A percentile compares a stretch with the other conserved stretches of the same genome.
These are phyloP conservation scores for Arthromyces matolae DNA, from an alignment of 768 basidiomycete species.

Conservation along the genomic window DNA sequence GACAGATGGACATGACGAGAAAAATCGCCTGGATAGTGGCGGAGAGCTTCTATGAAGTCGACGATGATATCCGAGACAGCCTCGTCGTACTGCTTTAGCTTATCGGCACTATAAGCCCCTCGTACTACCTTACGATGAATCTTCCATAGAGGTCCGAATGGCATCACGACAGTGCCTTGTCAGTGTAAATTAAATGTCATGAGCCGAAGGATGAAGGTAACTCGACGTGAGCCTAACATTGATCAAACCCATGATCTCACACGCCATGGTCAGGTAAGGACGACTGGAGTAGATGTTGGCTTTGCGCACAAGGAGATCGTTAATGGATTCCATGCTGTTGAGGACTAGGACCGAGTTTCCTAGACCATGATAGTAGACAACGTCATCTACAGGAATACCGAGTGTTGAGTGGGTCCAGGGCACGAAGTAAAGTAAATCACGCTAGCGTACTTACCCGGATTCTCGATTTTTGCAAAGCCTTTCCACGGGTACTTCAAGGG, in stretches of 20 bases:
- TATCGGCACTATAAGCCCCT: background rate
- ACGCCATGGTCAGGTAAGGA: background rate
- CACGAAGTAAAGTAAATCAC: too few species aligned
- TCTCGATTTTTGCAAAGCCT: background rate
- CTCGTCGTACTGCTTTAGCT: background rate
- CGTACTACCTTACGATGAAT: background rate
- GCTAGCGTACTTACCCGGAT: too few species aligned
- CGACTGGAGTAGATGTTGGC: background rate
- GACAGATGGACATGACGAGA: background rate
- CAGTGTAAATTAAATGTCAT: background rate
- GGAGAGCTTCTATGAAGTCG: background rate
- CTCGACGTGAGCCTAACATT: background rate
- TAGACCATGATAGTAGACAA: background rate
- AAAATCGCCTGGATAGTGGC: background rate
- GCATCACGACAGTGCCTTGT: background rate
- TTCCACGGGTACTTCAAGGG: constrained; percentile 1
- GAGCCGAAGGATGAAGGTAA: too few species aligned
- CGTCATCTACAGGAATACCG: background rate
- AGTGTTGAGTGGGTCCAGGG: too few species aligned
- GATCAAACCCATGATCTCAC: background rate
- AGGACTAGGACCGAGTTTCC: background rate
- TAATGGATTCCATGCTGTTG: background rate
- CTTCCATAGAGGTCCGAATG: background rate
- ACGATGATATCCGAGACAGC: background rate
- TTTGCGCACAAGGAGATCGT: background rate